phyloP scores from a whole-genome alignment of 306 rosid species.

The Trichosanthes cucumerina region DNA sequence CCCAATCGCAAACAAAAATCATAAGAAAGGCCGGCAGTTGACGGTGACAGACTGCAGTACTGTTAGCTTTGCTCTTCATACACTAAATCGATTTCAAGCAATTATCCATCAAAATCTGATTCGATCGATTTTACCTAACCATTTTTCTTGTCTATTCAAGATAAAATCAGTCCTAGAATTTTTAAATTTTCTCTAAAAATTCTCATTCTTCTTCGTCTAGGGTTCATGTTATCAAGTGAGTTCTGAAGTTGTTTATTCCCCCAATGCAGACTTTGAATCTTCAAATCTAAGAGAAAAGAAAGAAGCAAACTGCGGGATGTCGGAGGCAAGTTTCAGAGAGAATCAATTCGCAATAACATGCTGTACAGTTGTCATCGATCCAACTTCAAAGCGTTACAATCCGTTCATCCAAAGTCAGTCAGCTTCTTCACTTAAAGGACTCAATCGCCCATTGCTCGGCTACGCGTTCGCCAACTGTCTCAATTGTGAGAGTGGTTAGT shows the following conservation, averaged over 20 bases:
- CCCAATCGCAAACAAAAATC: too few species aligned
- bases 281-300: slow-evolving; percentile 1
- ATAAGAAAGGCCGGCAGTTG: too few species aligned
- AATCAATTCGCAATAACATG: slow-evolving; percentile 43
- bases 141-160: not conserved
- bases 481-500: not conserved
- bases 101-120: too few species aligned
- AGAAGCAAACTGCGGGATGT: slow-evolving; percentile 9
- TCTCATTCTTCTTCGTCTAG: slow-evolving; percentile 5
- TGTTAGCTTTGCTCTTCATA: too few species aligned
- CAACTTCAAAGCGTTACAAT: slow-evolving; percentile 35
- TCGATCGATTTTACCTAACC: not conserved
- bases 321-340: slow-evolving; percentile 13
- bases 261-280: not conserved
- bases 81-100: too few species aligned
- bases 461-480: too few species aligned
- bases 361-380: slow-evolving; percentile 55
- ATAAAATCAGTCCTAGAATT: not conserved
- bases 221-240: not conserved
- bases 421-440: too few species aligned
- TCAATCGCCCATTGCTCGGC: too few species aligned
- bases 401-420: too few species aligned
- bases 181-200: not conserved
- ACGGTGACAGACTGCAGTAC: too few species aligned
- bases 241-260: not conserved